phyloP scores from a whole-genome alignment of 208 protist genomes.

The Lotmaria passim region DNA sequence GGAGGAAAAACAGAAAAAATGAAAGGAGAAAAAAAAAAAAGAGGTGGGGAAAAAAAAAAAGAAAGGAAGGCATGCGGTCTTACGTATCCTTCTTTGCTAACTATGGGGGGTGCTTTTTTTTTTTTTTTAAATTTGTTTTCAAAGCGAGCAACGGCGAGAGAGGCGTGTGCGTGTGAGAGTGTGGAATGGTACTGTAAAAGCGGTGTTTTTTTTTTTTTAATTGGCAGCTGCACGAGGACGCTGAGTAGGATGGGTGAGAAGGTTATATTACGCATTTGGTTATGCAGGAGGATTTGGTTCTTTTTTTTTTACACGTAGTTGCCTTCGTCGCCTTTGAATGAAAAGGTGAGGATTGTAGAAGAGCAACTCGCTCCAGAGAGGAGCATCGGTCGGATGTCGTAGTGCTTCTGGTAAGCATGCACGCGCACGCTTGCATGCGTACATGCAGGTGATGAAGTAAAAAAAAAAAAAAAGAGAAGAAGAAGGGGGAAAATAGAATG shows the following conservation, averaged over 20 bases:
- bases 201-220: neutral
- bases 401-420: neutral
- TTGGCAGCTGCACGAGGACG: no score
- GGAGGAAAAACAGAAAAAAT: no score
- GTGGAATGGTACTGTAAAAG: neutral
- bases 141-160: neutral
- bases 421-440: neutral
- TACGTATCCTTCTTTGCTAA: slow-evolving; percentile 4
- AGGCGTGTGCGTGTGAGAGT: neutral
- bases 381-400: neutral
- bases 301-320: neutral
- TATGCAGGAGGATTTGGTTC: neutral
- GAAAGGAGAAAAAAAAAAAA: no score
- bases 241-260: neutral
- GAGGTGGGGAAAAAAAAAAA: neutral
- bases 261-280: neutral
- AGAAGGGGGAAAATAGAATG: neutral
- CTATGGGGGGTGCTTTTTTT: no score
- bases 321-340: neutral
- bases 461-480: neutral
- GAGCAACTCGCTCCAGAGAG: slow-evolving; percentile 2
- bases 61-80: neutral
- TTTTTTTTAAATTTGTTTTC: slow-evolving; percentile 6
- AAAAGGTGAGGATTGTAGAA: neutral
- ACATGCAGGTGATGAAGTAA: no score